Base-by-base conservation (phyloP, 106 monocot genomes). In the Dendrobium chrysotoxum region DNA sequence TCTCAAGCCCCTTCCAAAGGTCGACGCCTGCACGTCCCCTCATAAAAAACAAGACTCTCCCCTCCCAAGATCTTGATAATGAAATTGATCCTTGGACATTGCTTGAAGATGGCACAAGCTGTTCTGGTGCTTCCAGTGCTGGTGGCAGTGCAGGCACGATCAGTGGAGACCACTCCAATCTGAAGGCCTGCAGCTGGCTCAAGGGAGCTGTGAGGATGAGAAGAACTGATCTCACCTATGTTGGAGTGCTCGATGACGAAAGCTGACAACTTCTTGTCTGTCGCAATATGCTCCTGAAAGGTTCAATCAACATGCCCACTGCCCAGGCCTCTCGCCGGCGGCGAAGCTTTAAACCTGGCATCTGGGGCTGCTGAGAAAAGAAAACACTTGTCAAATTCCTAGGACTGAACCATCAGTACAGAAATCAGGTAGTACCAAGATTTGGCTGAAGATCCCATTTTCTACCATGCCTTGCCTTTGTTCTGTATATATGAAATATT, bases 31-130 rank as follows among this genome's bases (percentile, higher is more conserved):
- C 75, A 7, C 87, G 93, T n/a, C 64, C 83, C 40, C 30, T 87
- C 8, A 77, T 81, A 64, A 90, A 86, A 81, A 88, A 25, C 79
- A 93, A 90, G 79, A 30, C 75, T 41, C 26, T 83, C 40, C 75
- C 80, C 38, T 72, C 88, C 53, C 76, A 76, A 50, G 91, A 95
- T 44, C 26, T 75, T 12, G 93, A 99, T 18, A 83, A 85, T 75
- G 95, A 99, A 83, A 85, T 93, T 20, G 99, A 99, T 76, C 95
- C 95, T 18, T 99, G 99, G 99, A 93, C 93, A 0, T 75, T 99
- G 75, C 87, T 99, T 13, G 99, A 99, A 84, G 95, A 99, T 83
- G 99, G 95, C 12, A 88, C 91, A 23, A 83, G 76, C 30, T 88
- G 83, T 44, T 66, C 83, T 28, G 85, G 82, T 55, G 30, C 85